Conservation (phyloP, 106 monocot species). For the Chionographis japonica region DNA sequence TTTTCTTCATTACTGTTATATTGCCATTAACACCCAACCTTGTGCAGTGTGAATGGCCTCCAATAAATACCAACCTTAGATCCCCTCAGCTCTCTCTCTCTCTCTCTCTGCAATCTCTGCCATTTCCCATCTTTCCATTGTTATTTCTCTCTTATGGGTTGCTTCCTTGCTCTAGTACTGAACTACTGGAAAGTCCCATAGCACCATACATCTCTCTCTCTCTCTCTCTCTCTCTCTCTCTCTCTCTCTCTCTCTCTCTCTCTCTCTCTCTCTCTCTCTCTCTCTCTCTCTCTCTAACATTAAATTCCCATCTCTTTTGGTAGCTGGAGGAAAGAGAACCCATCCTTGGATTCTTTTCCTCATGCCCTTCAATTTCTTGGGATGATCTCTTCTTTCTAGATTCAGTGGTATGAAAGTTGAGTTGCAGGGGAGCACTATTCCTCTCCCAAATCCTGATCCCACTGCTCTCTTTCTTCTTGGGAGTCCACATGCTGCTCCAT, state of each 20-base stretch:
- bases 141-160: neutral
- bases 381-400: conserved; percentile 5
- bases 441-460: neutral
- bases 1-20: too few species aligned
- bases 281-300: conserved; percentile 7
- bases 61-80: too few species aligned
- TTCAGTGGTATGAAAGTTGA: conserved; percentile 7
- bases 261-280: neutral
- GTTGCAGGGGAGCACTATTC: neutral
- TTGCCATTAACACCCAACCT: too few species aligned
- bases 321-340: conserved; percentile 1
- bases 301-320: conserved; percentile 15
- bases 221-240: neutral
- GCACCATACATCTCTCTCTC: neutral
- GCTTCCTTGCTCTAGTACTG: conserved; percentile 2
- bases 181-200: conserved; percentile 10
- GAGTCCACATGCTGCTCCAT: neutral
- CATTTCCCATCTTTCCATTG: neutral
- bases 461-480: neutral
- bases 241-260: neutral
- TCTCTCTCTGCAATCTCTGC: too few species aligned
- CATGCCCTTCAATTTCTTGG: conserved; percentile 2
- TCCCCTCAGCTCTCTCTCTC: too few species aligned
- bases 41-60: too few species aligned
- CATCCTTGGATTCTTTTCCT: conserved; percentile 11